A percentile compares a stretch with the other conserved stretches of the same genome.
Conservation (phyloP, 2,329 filamentous ascomycete genomes). For the Mollisia scopiformis region DNA sequence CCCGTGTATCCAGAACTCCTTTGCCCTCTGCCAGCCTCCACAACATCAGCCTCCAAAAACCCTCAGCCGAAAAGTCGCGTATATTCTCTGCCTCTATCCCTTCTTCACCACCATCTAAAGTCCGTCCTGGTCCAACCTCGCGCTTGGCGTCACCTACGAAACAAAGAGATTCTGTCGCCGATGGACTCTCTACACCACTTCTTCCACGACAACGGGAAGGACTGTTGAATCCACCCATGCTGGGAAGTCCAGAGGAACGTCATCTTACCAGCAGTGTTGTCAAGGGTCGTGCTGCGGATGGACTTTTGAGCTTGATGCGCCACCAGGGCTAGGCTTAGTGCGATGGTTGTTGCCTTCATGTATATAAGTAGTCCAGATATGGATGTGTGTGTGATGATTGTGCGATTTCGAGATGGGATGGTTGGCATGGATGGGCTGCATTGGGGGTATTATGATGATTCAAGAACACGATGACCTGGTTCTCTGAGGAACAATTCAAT, state of each 20-base stretch:
- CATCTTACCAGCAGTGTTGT: constrained; percentile 50
- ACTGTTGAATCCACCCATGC: constrained; percentile 18
- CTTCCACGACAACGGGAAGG: constrained; percentile 17
- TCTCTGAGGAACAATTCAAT: too few relatives aligned
- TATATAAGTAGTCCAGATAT: too few relatives aligned
- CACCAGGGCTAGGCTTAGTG: background rate
- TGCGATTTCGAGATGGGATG: too few relatives aligned
- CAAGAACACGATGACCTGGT: too few relatives aligned
- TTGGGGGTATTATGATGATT: background rate
- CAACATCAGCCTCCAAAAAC: constrained; percentile 12
- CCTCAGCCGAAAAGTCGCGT: constrained; percentile 8
- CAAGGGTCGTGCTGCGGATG: constrained; percentile 54
- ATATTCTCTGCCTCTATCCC: constrained; percentile 1
- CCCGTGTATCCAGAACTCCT: background rate
- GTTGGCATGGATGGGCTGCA: background rate
- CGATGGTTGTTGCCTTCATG: background rate
- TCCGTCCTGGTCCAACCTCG: background rate
- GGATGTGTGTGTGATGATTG: background rate
- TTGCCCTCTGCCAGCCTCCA: background rate
- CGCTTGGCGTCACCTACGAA: constrained; percentile 7
- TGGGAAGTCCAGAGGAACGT: constrained; percentile 3
- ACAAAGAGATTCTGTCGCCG: background rate
- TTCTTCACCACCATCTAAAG: constrained; percentile 14
- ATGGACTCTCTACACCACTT: constrained; percentile 17
- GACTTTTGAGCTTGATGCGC: constrained; percentile 45